Conservation (phyloP, 441 rosid genomes). For the Sinapis alba region DNA sequence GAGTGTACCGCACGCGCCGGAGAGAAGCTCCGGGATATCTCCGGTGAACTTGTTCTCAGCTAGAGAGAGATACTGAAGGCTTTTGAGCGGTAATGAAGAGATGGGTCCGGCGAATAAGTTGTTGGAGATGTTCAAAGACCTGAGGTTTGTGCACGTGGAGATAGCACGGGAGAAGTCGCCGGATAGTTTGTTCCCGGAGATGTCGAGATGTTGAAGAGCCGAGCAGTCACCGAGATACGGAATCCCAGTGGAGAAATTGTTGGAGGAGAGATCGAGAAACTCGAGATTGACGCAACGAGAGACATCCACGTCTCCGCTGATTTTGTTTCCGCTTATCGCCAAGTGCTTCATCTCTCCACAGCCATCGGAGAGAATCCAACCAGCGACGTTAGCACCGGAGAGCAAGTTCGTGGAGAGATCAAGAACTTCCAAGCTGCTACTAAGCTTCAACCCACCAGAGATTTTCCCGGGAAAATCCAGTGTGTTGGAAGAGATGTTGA, state of each 20-base stretch:
- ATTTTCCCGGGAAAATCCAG: constrained; percentile 51
- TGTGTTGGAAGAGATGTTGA: constrained; percentile 66
- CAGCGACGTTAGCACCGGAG: constrained; percentile 51
- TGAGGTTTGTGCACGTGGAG: constrained; percentile 57
- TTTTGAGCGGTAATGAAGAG: constrained; percentile 59
- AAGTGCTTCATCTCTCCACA: constrained; percentile 57
- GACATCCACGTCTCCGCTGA: constrained; percentile 63
- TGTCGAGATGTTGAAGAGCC: constrained; percentile 66
- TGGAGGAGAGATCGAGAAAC: constrained; percentile 68
- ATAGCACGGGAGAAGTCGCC: constrained; percentile 64
- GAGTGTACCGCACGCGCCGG: constrained; percentile 72
- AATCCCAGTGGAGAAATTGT: constrained; percentile 59
- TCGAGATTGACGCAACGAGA: constrained; percentile 58
- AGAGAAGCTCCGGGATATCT: constrained; percentile 64
- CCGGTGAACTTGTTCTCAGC: constrained; percentile 61
- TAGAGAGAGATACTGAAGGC: constrained; percentile 56
- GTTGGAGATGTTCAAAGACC: constrained; percentile 60
- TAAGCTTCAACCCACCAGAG: constrained; percentile 43
- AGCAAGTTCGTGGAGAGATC: constrained; percentile 77
- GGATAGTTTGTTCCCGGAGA: constrained; percentile 64
- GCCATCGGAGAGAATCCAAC: constrained; percentile 60
- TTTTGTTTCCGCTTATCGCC: constrained; percentile 62
- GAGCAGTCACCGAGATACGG: constrained; percentile 71
- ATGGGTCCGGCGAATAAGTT: constrained; percentile 64
- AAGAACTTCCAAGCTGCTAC: constrained; percentile 48